Conservation (phyloP, 164 flowering plant species). For the Umbilicus rupestris region DNA sequence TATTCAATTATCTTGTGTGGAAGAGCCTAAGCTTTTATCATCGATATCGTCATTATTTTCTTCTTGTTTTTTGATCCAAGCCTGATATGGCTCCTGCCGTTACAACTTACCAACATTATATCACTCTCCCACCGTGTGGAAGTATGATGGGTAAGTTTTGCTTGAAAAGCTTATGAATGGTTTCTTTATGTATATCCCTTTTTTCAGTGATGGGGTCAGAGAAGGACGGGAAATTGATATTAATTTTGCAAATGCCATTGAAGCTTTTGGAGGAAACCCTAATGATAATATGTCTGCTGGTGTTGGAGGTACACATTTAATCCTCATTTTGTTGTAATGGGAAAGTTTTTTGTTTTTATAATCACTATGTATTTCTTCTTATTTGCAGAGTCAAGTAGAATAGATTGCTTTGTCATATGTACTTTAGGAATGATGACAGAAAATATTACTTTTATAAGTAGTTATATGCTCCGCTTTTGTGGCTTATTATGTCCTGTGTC, state of each 20-base stretch:
- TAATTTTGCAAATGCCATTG: conserved; percentile 84
- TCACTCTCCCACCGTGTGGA: background rate
- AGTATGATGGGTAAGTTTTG: background rate
- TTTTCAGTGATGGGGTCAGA: conserved; percentile 87
- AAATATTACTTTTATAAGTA: no score
- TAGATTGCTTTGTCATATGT: no score
- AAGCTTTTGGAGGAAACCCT: conserved; percentile 88
- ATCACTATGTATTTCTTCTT: background rate
- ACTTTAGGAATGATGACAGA: no score
- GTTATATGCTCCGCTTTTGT: no score
- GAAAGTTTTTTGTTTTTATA: background rate
- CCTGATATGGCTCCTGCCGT: background rate
- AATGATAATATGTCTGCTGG: conserved; percentile 84
- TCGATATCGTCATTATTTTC: no score
- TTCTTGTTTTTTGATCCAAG: no score
- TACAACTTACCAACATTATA: background rate
- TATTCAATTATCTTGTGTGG: no score
- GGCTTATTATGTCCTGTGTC: no score
- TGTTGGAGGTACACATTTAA: conserved; percentile 66
- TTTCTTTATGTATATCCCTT: conserved; percentile 4
- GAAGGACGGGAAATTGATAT: conserved; percentile 86
- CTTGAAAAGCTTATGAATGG: background rate
- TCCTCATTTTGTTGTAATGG: background rate
- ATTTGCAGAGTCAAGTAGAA: background rate
- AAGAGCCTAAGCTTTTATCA: no score